phyloP scores from a whole-genome alignment of 1,284 basidiomycete genomes.

The Cutaneotrichosporon curvatum region DNA sequence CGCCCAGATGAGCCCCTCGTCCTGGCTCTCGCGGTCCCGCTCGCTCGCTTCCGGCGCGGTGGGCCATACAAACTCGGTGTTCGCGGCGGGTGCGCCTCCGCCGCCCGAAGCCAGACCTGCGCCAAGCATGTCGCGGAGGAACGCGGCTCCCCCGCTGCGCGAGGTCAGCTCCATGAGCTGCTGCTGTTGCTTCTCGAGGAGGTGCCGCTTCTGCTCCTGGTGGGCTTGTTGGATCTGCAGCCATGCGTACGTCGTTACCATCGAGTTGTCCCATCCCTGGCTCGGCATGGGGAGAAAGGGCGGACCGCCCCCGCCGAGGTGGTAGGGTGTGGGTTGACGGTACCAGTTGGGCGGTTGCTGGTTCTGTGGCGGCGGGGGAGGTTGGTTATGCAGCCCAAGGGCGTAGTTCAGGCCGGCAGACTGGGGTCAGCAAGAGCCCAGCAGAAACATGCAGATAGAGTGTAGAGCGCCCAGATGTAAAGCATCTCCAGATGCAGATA shows the following conservation, averaged over 20 bases:
- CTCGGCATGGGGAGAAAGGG: constrained; percentile 1
- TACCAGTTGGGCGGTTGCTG: constrained; percentile 6
- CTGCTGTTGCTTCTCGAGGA: constrained; percentile 39
- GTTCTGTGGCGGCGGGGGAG: neutral
- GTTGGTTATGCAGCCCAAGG: constrained; percentile 8
- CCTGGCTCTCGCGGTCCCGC: neutral
- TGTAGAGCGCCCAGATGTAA: too few species aligned
- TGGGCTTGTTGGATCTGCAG: constrained; percentile 44
- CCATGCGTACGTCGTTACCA: constrained; percentile 39
- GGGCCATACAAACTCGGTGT: constrained; percentile 18
- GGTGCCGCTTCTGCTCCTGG: constrained; percentile 36
- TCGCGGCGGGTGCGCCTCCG: neutral
- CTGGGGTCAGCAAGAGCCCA: neutral
- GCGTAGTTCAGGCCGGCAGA: constrained; percentile 15
- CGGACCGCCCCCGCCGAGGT: neutral
- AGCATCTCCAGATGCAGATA: too few species aligned
- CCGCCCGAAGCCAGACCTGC: neutral
- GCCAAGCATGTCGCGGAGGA: constrained; percentile 18
- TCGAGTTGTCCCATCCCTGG: constrained; percentile 26
- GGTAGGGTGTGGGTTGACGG: neutral
- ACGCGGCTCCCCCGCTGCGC: constrained; percentile 4
- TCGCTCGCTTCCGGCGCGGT: constrained; percentile 3
- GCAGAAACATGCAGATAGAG: neutral
- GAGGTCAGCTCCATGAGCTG: constrained; percentile 33
- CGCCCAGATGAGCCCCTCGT: constrained; percentile 19